Evolutionary conservation across 179 eudicot species (phyloP), one percentile per base, ranked within the genome.

Genomic region (Amaranthus tricolor): DNA sequence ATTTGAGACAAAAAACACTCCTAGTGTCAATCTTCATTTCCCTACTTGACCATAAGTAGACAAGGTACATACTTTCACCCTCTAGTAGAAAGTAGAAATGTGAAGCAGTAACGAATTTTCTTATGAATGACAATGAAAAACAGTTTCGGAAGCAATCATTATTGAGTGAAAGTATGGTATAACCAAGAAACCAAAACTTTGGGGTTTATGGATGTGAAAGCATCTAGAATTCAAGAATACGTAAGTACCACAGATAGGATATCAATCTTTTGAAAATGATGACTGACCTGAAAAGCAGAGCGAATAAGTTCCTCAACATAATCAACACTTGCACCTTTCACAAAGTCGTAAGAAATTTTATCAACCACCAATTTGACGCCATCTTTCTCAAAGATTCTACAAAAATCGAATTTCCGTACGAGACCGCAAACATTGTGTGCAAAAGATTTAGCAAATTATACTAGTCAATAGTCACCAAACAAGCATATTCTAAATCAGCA

Each of bases 241-340:
- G 4, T 50, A 9, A 54, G 57, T 21, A 76, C 20, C 9, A 19
- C 52, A 60, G 53, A 45, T 14, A 12, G 17, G 40, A 24, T 59
- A 78, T 3, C n/a, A 15, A 17, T 21, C 66, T 51, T 40, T 11
- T 60, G 54, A 19, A 10, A 53, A 62, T 53, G 68, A n/a, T 14
- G 66, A 77, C 82, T 77, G 55, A 92, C 98, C 94, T 94, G 98
- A 65, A 94, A 94, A 52, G 96, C 98, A 73, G 98, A 89, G n/a
- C 98, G 96, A 63, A 92, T 94, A 71, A 94, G 89, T 87, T 94
- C 98, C 86, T 94, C 95, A 20, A 86, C 98, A 85, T 90, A 92
- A 90, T 94, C 98, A 81, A 94, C 85, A 61, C 90, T 89, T 15
- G 98, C 87, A 62, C 98, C 98, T 79, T 92, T 94, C 64, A 94